Base-by-base conservation (phyloP, 306 rosid species). In the Ormosia emarginata region DNA sequence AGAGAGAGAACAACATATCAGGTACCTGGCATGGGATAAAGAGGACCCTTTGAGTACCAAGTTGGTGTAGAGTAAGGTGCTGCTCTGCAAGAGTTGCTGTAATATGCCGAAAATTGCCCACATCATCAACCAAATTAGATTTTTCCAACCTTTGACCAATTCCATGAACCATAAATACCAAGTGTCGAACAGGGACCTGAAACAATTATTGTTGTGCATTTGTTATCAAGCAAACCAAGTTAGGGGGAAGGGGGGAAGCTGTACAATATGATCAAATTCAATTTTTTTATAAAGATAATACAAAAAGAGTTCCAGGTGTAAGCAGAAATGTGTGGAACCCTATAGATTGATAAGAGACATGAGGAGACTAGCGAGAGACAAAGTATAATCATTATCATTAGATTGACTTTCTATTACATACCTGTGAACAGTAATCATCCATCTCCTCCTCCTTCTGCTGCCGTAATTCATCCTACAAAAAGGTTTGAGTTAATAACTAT, bases 151-250 rank as follows among this genome's bases (percentile, higher is more conserved):
- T 92, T 87, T 95, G 99, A 85, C 99, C 99, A 87, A 95, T 95
- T 73, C 99, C 99, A 86, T 95, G 99, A 90, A 95, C 93, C 99
- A 95, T 95, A 88, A 95, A 95, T 80, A 95, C 99, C 79, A 95
- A 88, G 89, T 95, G 99, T 65, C 83, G 89, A 85, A 95, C 98
- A 90, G 99, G 99, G 84, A 95, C 98, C 98, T 95, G 63, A 79
- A 89, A 76, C 67, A 61, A 82, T 62, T 75, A 58, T 73, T 65
- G 41, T 44, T 61, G 75, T 58, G 53, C 24, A 75, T 61, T 49
- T 39, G 63, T 79, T 44, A 75, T 79, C 59, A 55, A 75, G 68
- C 52, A 56, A 84, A 61, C 46, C 66, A 86, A 43, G 44, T 52
- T 36, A 78, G 47, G 56, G 61, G 15, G 17, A 15, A 68, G 11